Evolutionary conservation across 202 grass and related monocot genomes (phyloP), one percentile per base, ranked within the genome.

Genomic region (Panicum hallii): DNA sequence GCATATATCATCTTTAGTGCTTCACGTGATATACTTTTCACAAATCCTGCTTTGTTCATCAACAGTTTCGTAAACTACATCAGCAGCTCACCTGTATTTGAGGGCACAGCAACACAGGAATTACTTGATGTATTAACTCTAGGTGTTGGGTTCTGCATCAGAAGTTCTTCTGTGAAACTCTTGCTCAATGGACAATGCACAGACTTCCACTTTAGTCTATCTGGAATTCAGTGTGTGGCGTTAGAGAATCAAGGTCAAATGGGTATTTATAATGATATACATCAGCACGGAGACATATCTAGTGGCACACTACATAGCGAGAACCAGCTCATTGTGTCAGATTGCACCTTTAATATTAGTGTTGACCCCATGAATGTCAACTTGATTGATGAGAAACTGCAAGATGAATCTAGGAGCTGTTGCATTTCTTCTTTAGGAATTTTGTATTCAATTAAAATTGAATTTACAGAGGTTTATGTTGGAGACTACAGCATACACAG

Each of bases 391-490:
- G 67, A 81, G 22, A 75, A 85, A 74, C 38, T 46, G 38, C 56
- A 74, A 79, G 60, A 74, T 82, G 78, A 85, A 74, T 79, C 52
- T 73, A 72, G 22, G 62, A 58, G 32, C 73, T 56, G 14, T 62
- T 65, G 41, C 52, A 20, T 48, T 74, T 85, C 50, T 61, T 67
- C 82, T 85, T 65, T 69, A 63, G 77, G 63, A 85, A 68, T 68
- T 74, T 82, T 11, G 44, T 91, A 88, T 75, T 85, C 89, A 74
- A 38, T 88, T 81, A 67, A 74, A 83, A 65, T 90, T 82, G 90
- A 92, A 77, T 79, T 95, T 78, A 57, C 85, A 6, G 87, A 92
- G 65, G 43, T 95, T 90, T 90, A 84, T 84, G 70, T 90, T 82
- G 93, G 82, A 62, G 85, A 90, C 48, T 79, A 82, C 46, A 81